phyloP scores from a whole-genome alignment of 31 red algal genomes.

The Odonthalia washingtoniensis region DNA sequence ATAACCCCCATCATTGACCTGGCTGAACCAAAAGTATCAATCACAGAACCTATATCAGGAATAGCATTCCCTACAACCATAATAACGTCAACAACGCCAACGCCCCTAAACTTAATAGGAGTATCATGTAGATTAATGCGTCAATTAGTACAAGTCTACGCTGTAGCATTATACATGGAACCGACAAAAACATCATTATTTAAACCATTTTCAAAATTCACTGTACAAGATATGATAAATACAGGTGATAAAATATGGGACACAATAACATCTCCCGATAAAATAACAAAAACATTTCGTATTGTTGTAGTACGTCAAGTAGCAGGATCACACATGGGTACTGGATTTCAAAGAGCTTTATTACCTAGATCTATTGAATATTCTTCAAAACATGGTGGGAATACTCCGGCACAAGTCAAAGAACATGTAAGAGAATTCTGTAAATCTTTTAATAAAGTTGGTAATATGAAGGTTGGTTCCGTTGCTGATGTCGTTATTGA shows the following conservation, averaged over 20 bases:
- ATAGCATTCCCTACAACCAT: neutral
- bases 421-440: conserved; percentile 25
- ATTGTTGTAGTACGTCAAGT: conserved; percentile 40
- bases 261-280: neutral
- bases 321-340: conserved; percentile 20
- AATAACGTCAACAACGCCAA: neutral
- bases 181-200: neutral
- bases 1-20: too few relatives aligned
- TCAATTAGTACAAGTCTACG: conserved; percentile 48
- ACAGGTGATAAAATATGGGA: neutral
- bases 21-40: neutral
- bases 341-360: conserved; percentile 37
- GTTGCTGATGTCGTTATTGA: conserved; percentile 13
- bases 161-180: conserved; percentile 30
- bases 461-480: conserved; percentile 44
- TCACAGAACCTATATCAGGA: neutral
- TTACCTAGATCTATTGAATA: neutral
- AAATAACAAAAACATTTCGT: neutral
- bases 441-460: conserved; percentile 11
- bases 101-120: conserved; percentile 3
- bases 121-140: conserved; percentile 23
- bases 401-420: neutral
- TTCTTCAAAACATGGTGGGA: neutral
- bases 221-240: neutral
- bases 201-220: neutral